phyloP scores from a whole-genome alignment of 169 alveolate species.

The Plasmodium knowlesi region DNA sequence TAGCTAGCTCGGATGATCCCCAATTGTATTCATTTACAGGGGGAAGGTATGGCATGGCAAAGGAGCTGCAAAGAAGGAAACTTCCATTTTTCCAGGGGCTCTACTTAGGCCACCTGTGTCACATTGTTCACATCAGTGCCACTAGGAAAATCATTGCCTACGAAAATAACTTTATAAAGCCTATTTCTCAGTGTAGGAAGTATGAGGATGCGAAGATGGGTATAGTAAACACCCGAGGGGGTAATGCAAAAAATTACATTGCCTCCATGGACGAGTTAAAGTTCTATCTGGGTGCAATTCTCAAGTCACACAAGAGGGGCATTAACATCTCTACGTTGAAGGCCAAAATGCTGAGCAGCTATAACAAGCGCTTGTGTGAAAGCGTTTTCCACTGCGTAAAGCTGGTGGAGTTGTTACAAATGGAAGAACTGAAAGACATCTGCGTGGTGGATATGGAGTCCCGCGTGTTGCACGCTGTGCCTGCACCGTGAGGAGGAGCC shows the following conservation, averaged over 20 bases:
- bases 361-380: slow-evolving; percentile 76
- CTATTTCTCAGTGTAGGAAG: slow-evolving; percentile 73
- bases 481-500: background rate
- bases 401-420: slow-evolving; percentile 71
- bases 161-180: slow-evolving; percentile 77
- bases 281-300: slow-evolving; percentile 38
- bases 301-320: slow-evolving; percentile 73
- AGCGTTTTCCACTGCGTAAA: slow-evolving; percentile 81
- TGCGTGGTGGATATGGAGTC: slow-evolving; percentile 72
- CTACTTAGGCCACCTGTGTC: slow-evolving; percentile 86
- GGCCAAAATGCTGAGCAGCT: slow-evolving; percentile 71
- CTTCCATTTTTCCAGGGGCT: slow-evolving; percentile 81
- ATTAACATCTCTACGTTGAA: slow-evolving; percentile 77
- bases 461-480: background rate
- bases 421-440: slow-evolving; percentile 63
- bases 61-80: slow-evolving; percentile 78
- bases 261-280: slow-evolving; percentile 74
- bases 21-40: slow-evolving; percentile 81
- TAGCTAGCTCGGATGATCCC: slow-evolving; percentile 76
- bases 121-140: slow-evolving; percentile 85
- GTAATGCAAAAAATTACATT: slow-evolving; percentile 47
- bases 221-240: background rate
- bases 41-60: slow-evolving; percentile 87
- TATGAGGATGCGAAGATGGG: slow-evolving; percentile 76
- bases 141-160: slow-evolving; percentile 75